These are phyloP conservation scores for Lentinula boryana DNA, from an alignment of 768 basidiomycete genomes.

Conservation along the genomic window DNA sequence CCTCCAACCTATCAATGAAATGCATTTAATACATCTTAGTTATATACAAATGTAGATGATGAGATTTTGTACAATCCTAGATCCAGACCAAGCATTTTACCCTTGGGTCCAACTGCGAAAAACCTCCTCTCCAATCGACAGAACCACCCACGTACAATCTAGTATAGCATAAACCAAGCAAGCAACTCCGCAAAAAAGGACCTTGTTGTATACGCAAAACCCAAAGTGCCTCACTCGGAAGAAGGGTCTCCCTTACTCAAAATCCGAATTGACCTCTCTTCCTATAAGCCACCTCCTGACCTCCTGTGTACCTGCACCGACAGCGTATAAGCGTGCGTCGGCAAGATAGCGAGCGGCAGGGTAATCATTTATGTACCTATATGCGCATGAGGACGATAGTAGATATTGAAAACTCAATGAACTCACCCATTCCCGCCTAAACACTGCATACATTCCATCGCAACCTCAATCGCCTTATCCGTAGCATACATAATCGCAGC, in stretches of 20 bases:
- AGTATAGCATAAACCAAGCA: too few relatives aligned
- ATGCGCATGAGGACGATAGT: not conserved
- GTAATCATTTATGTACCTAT: slow-evolving; percentile 53
- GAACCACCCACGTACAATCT: too few relatives aligned
- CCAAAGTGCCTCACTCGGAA: too few relatives aligned
- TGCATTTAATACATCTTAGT: too few relatives aligned
- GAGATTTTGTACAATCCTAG: too few relatives aligned
- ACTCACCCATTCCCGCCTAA: slow-evolving; percentile 95
- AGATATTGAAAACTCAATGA: slow-evolving; percentile 28
- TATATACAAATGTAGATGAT: too few relatives aligned
- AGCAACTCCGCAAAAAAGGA: too few relatives aligned
- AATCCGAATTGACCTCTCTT: slow-evolving; percentile 80
- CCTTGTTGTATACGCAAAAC: too few relatives aligned
- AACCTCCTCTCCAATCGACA: too few relatives aligned
- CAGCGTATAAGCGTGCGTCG: slow-evolving; percentile 84
- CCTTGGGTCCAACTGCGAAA: too few relatives aligned
- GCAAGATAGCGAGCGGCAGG: slow-evolving; percentile 83
- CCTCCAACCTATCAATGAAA: too few relatives aligned
- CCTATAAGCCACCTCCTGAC: slow-evolving; percentile 93
- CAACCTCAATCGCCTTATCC: slow-evolving; percentile 87
- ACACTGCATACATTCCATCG: slow-evolving; percentile 89
- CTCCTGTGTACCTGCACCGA: slow-evolving; percentile 97
- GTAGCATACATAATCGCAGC: slow-evolving; percentile 93
- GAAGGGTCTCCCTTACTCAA: not conserved
- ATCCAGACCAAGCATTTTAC: too few relatives aligned